Evolutionary conservation across 805 yeast genomes (phyloP).

Genomic region (Yarrowia divulgata): DNA sequence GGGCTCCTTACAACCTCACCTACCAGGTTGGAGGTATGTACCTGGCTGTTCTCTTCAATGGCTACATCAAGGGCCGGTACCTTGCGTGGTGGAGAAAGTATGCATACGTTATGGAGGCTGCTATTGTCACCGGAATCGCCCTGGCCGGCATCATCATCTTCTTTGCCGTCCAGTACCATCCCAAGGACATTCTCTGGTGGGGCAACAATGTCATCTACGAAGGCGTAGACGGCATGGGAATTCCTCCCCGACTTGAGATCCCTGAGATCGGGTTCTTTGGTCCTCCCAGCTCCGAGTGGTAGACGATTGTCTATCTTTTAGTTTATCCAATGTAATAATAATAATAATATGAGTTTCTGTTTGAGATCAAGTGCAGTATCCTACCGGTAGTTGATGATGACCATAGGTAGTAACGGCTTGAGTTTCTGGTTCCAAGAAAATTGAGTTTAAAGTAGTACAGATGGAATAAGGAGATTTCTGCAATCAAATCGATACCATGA

Average conservation of each 20-base stretch:
- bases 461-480: too few species aligned
- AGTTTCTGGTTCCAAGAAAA: too few species aligned
- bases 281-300: constrained; percentile 34
- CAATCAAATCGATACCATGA: too few species aligned
- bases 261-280: constrained; percentile 22
- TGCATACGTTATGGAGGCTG: constrained; percentile 35
- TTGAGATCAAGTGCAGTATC: too few species aligned
- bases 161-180: constrained; percentile 28
- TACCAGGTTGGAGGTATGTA: constrained; percentile 35
- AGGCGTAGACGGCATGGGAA: constrained; percentile 3
- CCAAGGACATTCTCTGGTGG: constrained; percentile 34
- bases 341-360: not conserved
- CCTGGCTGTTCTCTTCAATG: constrained; percentile 22
- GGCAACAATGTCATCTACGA: constrained; percentile 9
- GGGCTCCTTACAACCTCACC: constrained; percentile 36
- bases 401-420: too few species aligned
- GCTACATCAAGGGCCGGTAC: constrained; percentile 35
- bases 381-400: too few species aligned
- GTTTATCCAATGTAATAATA: too few species aligned
- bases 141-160: constrained; percentile 32
- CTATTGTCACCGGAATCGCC: constrained; percentile 34
- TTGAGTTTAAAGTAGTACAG: too few species aligned
- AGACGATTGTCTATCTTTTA: not conserved
- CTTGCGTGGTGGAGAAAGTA: constrained; percentile 34
- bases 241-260: constrained; percentile 2